Conservation (phyloP, 1,284 basidiomycete genomes). For the Leccinum colubrinum region DNA sequence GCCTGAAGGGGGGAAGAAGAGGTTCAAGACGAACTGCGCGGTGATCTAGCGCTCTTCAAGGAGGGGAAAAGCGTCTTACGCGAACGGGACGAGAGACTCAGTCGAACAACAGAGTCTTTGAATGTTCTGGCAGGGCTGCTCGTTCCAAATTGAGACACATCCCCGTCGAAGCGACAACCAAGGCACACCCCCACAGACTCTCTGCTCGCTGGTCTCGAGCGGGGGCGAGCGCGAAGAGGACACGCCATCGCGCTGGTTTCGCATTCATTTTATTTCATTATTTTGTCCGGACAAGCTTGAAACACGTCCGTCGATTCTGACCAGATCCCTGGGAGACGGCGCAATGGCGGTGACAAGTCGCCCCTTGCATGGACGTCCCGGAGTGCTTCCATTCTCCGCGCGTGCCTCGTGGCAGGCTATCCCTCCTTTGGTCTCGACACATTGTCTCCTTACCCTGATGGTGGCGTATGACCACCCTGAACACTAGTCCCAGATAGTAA, state of each 20-base stretch:
- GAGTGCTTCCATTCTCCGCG: background rate
- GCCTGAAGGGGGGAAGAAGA: background rate
- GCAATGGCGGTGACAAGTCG: constrained; percentile 17
- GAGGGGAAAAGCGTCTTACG: constrained; percentile 9
- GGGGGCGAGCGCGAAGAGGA: background rate
- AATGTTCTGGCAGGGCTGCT: constrained; percentile 4
- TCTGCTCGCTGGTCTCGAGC: background rate
- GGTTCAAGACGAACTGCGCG: background rate
- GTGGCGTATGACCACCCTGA: background rate
- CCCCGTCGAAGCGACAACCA: background rate
- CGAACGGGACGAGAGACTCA: constrained; percentile 6
- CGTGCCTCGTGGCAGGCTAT: background rate
- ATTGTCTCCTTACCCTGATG: background rate
- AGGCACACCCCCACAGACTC: constrained; percentile 40
- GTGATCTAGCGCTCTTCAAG: constrained; percentile 12
- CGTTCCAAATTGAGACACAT: constrained; percentile 27
- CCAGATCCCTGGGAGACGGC: constrained; percentile 30
- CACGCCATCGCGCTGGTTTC: background rate
- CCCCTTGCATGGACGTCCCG: background rate
- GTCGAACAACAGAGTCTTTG: background rate
- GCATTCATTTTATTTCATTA: background rate
- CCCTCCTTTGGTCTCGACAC: background rate
- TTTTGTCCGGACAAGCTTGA: background rate
- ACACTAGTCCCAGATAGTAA: background rate
- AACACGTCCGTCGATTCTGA: background rate